A percentile compares a stretch with the other conserved stretches of the same genome.
These are phyloP conservation scores for Diutina ranongensis DNA, from an alignment of 1,139 yeast species.

Conservation along the genomic window DNA sequence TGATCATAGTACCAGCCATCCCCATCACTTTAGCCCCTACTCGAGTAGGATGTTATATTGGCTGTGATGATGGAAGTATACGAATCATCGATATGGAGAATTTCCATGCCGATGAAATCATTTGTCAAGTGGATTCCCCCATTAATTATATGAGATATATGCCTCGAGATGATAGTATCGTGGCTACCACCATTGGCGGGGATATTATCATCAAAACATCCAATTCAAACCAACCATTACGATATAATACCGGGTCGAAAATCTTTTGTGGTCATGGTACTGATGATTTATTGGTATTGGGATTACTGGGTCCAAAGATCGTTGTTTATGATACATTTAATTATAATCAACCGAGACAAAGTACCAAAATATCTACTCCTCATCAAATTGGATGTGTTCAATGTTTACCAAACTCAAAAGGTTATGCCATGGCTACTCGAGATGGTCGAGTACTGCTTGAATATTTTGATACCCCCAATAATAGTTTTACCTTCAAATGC, in stretches of 20 bases:
- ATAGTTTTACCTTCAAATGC: constrained; percentile 68
- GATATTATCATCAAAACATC: neutral
- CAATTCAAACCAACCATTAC: neutral
- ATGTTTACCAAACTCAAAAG: constrained; percentile 47
- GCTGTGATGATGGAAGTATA: constrained; percentile 26
- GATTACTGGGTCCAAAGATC: constrained; percentile 41
- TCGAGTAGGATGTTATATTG: neutral
- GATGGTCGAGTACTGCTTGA: constrained; percentile 87
- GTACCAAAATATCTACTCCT: constrained; percentile 60
- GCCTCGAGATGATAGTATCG: neutral
- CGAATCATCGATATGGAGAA: constrained; percentile 34
- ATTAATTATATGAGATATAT: neutral
- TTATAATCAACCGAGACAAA: constrained; percentile 36
- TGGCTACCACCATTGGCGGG: neutral
- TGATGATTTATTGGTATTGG: constrained; percentile 38
- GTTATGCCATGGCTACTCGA: constrained; percentile 70
- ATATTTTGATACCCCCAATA: constrained; percentile 40
- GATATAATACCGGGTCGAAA: constrained; percentile 23
- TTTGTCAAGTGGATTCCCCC: neutral
- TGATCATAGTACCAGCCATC: neutral
- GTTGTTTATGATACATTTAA: constrained; percentile 41
- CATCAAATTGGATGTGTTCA: constrained; percentile 56
- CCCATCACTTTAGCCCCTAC: neutral
- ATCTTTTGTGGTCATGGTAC: constrained; percentile 56
- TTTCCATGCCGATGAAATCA: constrained; percentile 7